Evolutionary conservation across 176 grass and related monocot species (phyloP).

Genomic region (Elymus sibiricus): DNA sequence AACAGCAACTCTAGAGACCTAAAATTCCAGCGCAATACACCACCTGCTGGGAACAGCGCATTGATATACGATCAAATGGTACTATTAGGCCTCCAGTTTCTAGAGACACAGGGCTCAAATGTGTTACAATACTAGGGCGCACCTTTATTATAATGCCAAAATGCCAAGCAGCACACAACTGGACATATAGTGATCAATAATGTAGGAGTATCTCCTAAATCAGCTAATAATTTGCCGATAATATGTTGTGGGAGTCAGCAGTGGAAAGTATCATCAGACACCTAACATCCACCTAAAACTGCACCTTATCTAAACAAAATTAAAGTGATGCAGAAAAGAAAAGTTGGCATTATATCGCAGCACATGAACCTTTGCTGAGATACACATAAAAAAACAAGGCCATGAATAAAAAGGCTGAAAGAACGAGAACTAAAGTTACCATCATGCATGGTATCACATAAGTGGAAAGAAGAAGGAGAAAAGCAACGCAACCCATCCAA

Average conservation of each 20-base stretch:
- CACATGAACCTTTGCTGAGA: neutral
- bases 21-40: neutral
- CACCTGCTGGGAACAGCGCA: neutral
- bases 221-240: neutral
- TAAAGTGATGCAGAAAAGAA: neutral
- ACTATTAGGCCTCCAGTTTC: neutral
- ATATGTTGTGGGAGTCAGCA: neutral
- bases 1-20: neutral
- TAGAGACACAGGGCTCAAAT: neutral
- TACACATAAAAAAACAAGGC: neutral
- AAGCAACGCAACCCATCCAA: neutral
- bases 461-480: neutral
- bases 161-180: neutral
- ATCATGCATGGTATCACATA: conserved; percentile 20
- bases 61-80: neutral
- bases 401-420: neutral
- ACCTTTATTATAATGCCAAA: neutral
- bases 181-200: neutral
- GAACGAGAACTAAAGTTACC: neutral
- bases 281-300: conserved; percentile 7
- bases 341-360: conserved; percentile 20
- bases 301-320: neutral
- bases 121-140: too few relatives aligned
- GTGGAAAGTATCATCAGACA: neutral
- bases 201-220: neutral